phyloP scores from a whole-genome alignment of 495 filamentous ascomycete genomes.

The Entonaema liquescens region DNA sequence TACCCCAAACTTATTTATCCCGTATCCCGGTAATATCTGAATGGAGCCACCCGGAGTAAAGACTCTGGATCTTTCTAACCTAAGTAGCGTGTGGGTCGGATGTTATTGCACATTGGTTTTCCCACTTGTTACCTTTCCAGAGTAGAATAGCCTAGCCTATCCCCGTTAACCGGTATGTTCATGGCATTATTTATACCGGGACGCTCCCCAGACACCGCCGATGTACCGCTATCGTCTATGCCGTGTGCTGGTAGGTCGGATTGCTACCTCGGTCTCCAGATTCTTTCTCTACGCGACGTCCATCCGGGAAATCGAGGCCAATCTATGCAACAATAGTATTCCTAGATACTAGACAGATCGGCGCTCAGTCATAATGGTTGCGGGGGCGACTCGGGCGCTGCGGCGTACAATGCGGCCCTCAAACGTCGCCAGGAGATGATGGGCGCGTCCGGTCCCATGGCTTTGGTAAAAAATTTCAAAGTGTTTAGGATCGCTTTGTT shows the following conservation, averaged over 20 bases:
- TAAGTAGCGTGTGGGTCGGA: slow-evolving; percentile 6
- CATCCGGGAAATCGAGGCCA: neutral
- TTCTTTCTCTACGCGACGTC: neutral
- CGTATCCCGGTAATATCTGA: slow-evolving; percentile 36
- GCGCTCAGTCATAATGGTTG: slow-evolving; percentile 45
- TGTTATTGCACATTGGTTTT: slow-evolving; percentile 11
- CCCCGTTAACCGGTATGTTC: neutral
- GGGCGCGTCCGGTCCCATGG: slow-evolving; percentile 69
- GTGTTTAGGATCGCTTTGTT: slow-evolving; percentile 79
- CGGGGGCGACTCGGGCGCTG: slow-evolving; percentile 47
- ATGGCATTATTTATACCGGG: slow-evolving; percentile 28
- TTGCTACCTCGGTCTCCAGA: slow-evolving; percentile 3
- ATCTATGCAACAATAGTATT: neutral
- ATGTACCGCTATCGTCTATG: slow-evolving; percentile 7
- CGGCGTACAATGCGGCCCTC: slow-evolving; percentile 69
- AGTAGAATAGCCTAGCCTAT: slow-evolving; percentile 16
- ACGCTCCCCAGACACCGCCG: neutral
- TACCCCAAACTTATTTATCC: slow-evolving; percentile 39
- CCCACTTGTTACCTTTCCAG: slow-evolving; percentile 10
- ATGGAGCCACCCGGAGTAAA: slow-evolving; percentile 19
- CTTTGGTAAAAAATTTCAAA: slow-evolving; percentile 71
- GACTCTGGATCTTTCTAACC: slow-evolving; percentile 4
- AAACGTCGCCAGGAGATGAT: slow-evolving; percentile 70
- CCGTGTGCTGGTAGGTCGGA: neutral
- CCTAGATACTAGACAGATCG: neutral